Evolutionary conservation across 2,329 filamentous ascomycete genomes (phyloP), one percentile per base, ranked within the genome.

Genomic region (Colletotrichum sp.): DNA sequence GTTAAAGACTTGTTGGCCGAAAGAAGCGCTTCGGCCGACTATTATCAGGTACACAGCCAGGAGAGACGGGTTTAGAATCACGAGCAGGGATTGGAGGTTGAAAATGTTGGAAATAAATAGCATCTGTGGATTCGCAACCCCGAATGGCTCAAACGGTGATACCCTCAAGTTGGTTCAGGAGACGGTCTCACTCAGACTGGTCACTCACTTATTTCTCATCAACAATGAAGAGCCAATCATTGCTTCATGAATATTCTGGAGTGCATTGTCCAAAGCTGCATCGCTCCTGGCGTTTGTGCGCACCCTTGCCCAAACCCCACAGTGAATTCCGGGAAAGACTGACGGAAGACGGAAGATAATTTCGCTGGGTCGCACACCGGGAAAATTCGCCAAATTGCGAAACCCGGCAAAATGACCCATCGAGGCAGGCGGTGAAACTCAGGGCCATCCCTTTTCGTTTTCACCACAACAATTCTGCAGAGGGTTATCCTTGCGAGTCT

Each of bases 1-100:
- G 79, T 85, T n/a, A 80, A 78, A 71, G 76, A 80, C 5, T 16
- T 74, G 13, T 6, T 74, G 5, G 52, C 52, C 0, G 70, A 75
- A 4, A 56, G 55, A 3, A 69, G 73, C 2, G 7, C 18, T 28
- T 34, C 28, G 10, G 58, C 30, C 18, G 2, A 21, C 2, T 13
- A 52, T 52, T 52, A 52, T 21, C 43, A 52, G 2, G 43, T 52
- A 4, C 43, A 52, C n/a, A 52, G 43, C n/a, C 43, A 52, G 12
- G 43, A 21, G 12, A 13, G 13, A 13, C 5, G 12, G 12, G 12
- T 13, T 52, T 13, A 52, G 43, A 6, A 52, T 0, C 6, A 13
- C 1, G 10, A 13, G n/a, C 12, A 13, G 0, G 43, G 4, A 21
- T 4, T 13, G 43, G 6, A 52, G n/a, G n/a, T 21, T 52, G 16